Conservation (phyloP, 106 monocot species). For the Xerophyta viscosa region DNA sequence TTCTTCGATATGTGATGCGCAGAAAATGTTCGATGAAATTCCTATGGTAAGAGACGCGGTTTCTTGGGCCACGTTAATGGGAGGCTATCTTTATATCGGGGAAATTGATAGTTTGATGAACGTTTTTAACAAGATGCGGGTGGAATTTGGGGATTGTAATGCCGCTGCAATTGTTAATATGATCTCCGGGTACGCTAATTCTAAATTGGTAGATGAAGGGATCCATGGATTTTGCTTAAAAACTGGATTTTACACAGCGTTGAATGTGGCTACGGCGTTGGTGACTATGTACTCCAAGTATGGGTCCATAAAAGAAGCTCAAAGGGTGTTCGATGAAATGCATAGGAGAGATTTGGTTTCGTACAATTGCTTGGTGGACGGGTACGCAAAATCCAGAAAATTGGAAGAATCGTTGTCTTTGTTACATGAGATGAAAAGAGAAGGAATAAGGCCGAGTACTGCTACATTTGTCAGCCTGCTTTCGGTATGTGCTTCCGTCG, state of each 20-base stretch:
- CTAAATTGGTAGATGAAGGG: neutral
- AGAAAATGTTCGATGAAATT: constrained; percentile 43
- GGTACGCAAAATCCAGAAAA: constrained; percentile 21
- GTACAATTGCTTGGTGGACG: constrained; percentile 57
- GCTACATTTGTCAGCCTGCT: constrained; percentile 30
- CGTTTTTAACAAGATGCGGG: constrained; percentile 19
- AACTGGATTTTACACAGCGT: constrained; percentile 17
- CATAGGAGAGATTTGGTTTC: constrained; percentile 30
- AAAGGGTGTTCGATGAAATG: constrained; percentile 19
- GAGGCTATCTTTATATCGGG: constrained; percentile 20
- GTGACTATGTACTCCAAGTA: constrained; percentile 13
- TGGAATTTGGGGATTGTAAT: neutral
- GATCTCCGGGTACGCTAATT: constrained; percentile 8
- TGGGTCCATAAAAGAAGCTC: constrained; percentile 20
- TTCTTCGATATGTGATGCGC: constrained; percentile 3
- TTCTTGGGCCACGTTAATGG: constrained; percentile 31
- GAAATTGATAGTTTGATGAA: constrained; percentile 1
- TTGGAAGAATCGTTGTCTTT: constrained; percentile 32
- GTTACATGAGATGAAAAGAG: constrained; percentile 25
- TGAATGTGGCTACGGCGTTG: constrained; percentile 30
- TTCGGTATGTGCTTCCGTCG: constrained; percentile 37
- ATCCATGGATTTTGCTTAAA: constrained; percentile 44
- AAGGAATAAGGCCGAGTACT: constrained; percentile 29
- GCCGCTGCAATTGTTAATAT: constrained; percentile 16
- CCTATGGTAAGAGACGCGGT: constrained; percentile 16